Conservation (phyloP, 306 rosid genomes). For the Styphnolobium japonicum region DNA sequence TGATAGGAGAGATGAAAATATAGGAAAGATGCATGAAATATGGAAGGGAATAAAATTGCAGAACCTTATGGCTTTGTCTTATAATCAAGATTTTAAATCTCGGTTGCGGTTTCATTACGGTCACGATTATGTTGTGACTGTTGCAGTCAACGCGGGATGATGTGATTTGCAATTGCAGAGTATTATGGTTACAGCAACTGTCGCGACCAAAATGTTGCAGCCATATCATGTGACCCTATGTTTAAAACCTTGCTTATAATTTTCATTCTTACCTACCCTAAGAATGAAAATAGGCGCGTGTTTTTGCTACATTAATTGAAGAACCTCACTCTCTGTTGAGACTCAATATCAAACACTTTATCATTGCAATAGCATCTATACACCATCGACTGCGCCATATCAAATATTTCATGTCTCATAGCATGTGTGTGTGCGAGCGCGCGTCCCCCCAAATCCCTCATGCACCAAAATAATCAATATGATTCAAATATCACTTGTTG, state of each 20-base stretch:
- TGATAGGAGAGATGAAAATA: background rate
- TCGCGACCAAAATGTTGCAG: no score
- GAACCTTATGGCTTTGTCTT: background rate
- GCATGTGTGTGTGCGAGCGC: no score
- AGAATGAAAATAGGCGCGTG: background rate
- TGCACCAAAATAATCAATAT: background rate
- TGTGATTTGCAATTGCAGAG: no score
- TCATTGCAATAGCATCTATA: constrained; percentile 17
- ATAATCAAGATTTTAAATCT: no score
- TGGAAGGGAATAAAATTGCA: background rate
- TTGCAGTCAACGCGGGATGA: no score
- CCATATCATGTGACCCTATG: no score
- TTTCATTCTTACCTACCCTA: background rate
- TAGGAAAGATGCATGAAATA: no score
- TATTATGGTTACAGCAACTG: no score
- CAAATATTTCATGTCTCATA: constrained; percentile 11
- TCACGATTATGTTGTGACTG: no score
- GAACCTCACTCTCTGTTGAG: background rate
- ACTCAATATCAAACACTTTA: constrained; percentile 21
- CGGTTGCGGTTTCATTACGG: no score
- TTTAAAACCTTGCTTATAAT: no score
- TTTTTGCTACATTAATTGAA: background rate
- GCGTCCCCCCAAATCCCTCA: background rate
- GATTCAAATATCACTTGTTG: background rate
- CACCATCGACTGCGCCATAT: background rate